phyloP scores from a whole-genome alignment of 2,329 filamentous ascomycete species.

The Claviceps sp. region DNA sequence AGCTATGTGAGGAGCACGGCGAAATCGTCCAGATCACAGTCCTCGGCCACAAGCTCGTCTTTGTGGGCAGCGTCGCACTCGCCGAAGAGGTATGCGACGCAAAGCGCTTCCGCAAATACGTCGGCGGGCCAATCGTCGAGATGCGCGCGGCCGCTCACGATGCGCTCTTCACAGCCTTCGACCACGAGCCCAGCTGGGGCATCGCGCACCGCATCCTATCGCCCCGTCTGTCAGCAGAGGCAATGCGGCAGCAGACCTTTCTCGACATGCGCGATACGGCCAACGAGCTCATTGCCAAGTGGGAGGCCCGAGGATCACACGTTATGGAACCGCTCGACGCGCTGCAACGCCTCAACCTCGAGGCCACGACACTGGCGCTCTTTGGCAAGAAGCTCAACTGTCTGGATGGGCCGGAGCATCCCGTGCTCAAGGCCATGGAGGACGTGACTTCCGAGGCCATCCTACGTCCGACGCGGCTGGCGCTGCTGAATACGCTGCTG shows the following conservation, averaged over 20 bases:
- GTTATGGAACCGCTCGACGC: slow-evolving; percentile 32
- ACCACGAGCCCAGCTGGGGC: slow-evolving; percentile 35
- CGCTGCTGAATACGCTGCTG: slow-evolving; percentile 36
- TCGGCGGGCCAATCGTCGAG: slow-evolving; percentile 38
- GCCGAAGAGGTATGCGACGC: slow-evolving; percentile 38
- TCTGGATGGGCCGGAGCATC: slow-evolving; percentile 31
- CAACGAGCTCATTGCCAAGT: slow-evolving; percentile 35
- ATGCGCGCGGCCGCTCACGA: slow-evolving; percentile 37
- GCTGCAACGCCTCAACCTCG: slow-evolving; percentile 40
- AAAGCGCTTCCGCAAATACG: slow-evolving; percentile 39
- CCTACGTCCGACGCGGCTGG: slow-evolving; percentile 37
- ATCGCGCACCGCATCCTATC: slow-evolving; percentile 39
- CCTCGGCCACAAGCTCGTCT: slow-evolving; percentile 22
- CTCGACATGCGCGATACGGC: slow-evolving; percentile 35
- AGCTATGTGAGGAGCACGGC: slow-evolving; percentile 21
- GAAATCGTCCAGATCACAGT: slow-evolving; percentile 27
- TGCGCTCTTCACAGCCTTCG: slow-evolving; percentile 37
- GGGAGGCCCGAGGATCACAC: slow-evolving; percentile 22
- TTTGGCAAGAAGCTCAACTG: slow-evolving; percentile 36
- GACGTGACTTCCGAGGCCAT: slow-evolving; percentile 41
- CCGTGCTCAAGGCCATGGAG: slow-evolving; percentile 40
- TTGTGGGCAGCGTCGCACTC: slow-evolving; percentile 34
- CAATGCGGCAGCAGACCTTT: slow-evolving; percentile 23
- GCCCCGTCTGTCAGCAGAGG: slow-evolving; percentile 24
- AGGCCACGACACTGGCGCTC: slow-evolving; percentile 34